Evolutionary conservation across 2,329 filamentous ascomycete genomes (phyloP).

Genomic region (Penicillium hesseltinei): DNA sequence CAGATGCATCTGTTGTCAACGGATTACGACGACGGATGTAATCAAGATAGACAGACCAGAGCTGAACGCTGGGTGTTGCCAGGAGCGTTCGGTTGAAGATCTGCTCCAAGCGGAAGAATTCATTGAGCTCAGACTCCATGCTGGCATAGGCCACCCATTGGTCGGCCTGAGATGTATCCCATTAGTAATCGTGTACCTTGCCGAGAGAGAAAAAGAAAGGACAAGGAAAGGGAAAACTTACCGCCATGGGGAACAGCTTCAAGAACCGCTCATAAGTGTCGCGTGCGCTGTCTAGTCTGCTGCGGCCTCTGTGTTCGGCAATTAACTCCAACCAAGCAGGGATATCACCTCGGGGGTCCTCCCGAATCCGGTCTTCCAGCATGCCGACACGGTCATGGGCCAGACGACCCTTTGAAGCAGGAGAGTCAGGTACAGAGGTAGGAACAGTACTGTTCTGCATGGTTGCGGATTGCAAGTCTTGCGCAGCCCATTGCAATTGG

Average conservation of each 20-base stretch:
- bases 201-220: not conserved
- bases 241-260: constrained; percentile 81
- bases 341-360: constrained; percentile 89
- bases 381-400: constrained; percentile 73
- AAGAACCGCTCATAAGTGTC: constrained; percentile 83
- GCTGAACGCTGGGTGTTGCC: constrained; percentile 73
- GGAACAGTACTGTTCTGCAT: constrained; percentile 39
- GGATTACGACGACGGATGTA: constrained; percentile 92
- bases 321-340: constrained; percentile 90
- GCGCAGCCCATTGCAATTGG: constrained; percentile 39
- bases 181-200: constrained; percentile 9
- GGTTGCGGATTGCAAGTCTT: constrained; percentile 30
- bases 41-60: constrained; percentile 93
- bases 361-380: constrained; percentile 84
- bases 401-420: constrained; percentile 53
- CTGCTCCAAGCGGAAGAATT: constrained; percentile 74
- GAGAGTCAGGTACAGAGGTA: constrained; percentile 45
- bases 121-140: constrained; percentile 84
- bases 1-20: constrained; percentile 72
- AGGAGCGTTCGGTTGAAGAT: constrained; percentile 81
- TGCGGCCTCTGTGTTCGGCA: constrained; percentile 75
- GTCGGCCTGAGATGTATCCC: constrained; percentile 66
- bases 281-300: constrained; percentile 77
- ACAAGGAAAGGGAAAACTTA: constrained; percentile 51
- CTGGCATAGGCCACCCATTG: constrained; percentile 86